Evolutionary conservation across 2,329 filamentous ascomycete species (phyloP).

Genomic region (Sclerotinia sclerotiorum): DNA sequence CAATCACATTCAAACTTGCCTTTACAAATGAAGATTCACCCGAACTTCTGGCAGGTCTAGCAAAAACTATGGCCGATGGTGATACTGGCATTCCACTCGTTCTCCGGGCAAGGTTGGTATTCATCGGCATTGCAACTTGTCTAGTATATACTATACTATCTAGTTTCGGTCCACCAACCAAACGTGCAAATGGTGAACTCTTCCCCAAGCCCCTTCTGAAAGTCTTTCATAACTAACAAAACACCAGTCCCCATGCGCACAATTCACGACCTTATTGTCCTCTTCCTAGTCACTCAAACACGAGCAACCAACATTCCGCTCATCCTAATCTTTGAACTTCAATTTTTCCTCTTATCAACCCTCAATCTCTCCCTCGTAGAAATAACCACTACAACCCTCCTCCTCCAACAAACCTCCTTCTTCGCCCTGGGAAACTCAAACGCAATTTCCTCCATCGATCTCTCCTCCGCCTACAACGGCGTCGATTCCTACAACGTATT

Average conservation of each 20-base stretch:
- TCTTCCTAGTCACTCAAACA: constrained; percentile 85
- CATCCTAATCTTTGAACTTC: constrained; percentile 70
- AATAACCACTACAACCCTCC: constrained; percentile 67
- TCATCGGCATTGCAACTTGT: constrained; percentile 46
- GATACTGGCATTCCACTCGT: constrained; percentile 35
- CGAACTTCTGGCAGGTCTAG: constrained; percentile 62
- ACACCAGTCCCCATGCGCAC: constrained; percentile 40
- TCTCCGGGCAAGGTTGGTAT: constrained; percentile 47
- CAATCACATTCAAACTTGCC: constrained; percentile 82
- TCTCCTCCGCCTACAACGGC: constrained; percentile 94
- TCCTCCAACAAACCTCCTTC: constrained; percentile 80
- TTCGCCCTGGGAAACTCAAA: constrained; percentile 91
- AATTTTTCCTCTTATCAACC: constrained; percentile 53
- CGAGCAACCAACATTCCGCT: constrained; percentile 82
- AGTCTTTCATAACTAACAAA: constrained; percentile 20
- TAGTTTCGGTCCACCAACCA: constrained; percentile 41
- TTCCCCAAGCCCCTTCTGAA: not conserved
- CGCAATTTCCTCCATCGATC: constrained; percentile 90
- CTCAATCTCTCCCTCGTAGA: constrained; percentile 54
- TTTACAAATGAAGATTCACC: constrained; percentile 88
- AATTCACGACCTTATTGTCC: constrained; percentile 68
- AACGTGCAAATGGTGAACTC: constrained; percentile 32
- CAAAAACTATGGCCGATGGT: constrained; percentile 37
- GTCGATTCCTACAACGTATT: constrained; percentile 75
- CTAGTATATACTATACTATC: constrained; percentile 45